Conservation (phyloP, 768 basidiomycete genomes). For the Trichaptum fuscoviolaceum region DNA sequence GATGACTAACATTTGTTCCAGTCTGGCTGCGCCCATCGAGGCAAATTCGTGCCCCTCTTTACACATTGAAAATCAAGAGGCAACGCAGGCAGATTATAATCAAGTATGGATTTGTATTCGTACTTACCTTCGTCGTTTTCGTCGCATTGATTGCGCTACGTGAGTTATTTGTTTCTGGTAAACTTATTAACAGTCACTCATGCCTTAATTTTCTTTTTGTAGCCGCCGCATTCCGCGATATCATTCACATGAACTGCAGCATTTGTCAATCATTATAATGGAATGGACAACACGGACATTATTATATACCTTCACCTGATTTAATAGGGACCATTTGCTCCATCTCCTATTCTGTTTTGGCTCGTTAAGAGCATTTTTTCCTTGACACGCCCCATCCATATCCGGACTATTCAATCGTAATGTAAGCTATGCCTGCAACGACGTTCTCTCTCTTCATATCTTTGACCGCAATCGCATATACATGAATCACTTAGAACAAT, state of each 20-base stretch:
- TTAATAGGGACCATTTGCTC: not conserved
- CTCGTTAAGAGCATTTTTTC: not conserved
- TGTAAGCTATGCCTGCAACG: constrained; percentile 1
- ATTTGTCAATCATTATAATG: not conserved
- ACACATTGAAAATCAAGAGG: constrained; percentile 82
- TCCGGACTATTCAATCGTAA: not conserved
- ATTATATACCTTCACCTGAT: not conserved
- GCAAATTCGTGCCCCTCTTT: constrained; percentile 89
- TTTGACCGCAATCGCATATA: not conserved
- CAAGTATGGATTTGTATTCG: constrained; percentile 79
- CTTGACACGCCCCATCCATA: not conserved
- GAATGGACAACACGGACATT: not conserved
- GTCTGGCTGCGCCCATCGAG: constrained; percentile 96
- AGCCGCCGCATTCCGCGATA: not conserved
- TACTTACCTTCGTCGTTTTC: constrained; percentile 62
- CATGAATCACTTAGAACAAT: not conserved
- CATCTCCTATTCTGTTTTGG: not conserved
- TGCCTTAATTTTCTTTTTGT: not conserved
- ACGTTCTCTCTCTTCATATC: not conserved
- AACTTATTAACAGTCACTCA: not conserved
- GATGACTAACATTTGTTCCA: constrained; percentile 27
- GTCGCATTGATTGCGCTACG: constrained; percentile 73
- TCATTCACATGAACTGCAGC: not conserved
- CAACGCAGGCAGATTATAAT: constrained; percentile 89
- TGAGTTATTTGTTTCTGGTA: constrained; percentile 39